phyloP scores from a whole-genome alignment of 208 protist species.

The Tetramitus jugosus region DNA sequence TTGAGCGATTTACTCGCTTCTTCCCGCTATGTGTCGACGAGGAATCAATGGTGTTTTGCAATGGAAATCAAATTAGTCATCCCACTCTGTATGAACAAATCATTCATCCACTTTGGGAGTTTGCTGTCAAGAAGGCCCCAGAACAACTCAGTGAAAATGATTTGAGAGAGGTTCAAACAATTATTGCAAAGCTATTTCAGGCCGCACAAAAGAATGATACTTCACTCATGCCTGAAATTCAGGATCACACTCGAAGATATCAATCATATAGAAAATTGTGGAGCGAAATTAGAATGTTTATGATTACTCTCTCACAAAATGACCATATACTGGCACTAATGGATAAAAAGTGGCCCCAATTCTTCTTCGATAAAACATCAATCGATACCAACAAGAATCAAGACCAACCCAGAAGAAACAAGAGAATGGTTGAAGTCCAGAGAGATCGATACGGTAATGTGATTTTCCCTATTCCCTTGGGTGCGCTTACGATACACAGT shows the following conservation, averaged over 20 bases:
- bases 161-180: neutral
- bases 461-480: slow-evolving; percentile 2
- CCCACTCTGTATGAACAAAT: neutral
- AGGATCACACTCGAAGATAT: neutral
- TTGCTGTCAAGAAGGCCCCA: neutral
- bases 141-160: neutral
- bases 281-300: neutral
- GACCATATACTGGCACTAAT: neutral
- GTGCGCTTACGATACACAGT: neutral
- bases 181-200: neutral
- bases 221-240: neutral
- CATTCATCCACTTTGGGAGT: neutral
- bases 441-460: slow-evolving; percentile 3
- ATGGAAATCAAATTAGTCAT: neutral
- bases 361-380: neutral
- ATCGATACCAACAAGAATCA: neutral
- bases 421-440: neutral
- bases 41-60: neutral
- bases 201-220: neutral
- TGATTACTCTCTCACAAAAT: neutral
- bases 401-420: neutral
- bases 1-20: neutral
- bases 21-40: neutral
- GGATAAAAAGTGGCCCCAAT: slow-evolving; percentile 17
- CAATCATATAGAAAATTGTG: neutral